phyloP scores from a whole-genome alignment of 2,329 filamentous ascomycete genomes.

The Xylaria digitata region DNA sequence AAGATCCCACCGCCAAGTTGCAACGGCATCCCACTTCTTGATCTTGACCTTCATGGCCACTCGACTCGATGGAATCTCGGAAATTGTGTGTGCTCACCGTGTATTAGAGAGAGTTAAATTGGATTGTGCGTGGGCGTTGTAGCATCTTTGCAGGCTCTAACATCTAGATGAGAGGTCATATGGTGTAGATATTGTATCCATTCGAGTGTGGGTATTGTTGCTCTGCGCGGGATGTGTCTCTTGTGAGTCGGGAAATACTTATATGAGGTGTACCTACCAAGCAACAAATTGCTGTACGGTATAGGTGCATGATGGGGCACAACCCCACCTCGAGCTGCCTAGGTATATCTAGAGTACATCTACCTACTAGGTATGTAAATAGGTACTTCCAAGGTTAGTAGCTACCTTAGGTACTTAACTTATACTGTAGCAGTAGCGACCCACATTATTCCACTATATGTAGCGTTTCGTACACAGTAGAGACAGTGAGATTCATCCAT shows the following conservation, averaged over 20 bases:
- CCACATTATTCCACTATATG: too few relatives aligned
- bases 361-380: neutral
- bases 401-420: too few relatives aligned
- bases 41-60: slow-evolving; percentile 91
- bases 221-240: neutral
- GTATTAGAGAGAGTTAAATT: neutral
- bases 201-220: neutral
- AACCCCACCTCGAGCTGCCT: too few relatives aligned
- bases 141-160: neutral
- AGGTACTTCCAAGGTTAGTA: neutral
- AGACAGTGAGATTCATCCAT: too few relatives aligned
- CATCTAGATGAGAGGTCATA: neutral
- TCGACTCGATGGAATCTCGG: neutral
- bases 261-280: neutral
- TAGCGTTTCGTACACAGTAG: too few relatives aligned
- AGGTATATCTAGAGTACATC: too few relatives aligned
- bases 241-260: too few relatives aligned
- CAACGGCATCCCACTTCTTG: slow-evolving; percentile 91
- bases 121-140: neutral
- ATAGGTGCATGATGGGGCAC: neutral
- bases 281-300: neutral
- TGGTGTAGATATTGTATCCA: neutral
- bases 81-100: neutral
- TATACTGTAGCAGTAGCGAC: too few relatives aligned
- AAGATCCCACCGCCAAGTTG: slow-evolving; percentile 97